Evolutionary conservation across 78 protist genomes (phyloP).

Genomic region (Creolimax fragrantissima): DNA sequence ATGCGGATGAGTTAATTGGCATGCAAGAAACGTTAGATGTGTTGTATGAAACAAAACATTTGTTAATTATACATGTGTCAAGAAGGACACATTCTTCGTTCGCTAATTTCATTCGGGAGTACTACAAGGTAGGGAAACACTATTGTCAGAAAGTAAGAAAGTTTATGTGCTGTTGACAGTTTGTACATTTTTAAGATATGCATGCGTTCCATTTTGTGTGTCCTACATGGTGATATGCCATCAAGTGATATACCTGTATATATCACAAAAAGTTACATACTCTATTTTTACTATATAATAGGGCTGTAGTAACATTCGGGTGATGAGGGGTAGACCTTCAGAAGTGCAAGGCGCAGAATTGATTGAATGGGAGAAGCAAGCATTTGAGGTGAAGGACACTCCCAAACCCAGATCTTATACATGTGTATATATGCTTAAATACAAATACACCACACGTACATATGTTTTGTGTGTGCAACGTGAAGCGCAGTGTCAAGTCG

Average conservation of each 20-base stretch:
- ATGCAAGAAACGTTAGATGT: not conserved
- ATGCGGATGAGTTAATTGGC: not conserved
- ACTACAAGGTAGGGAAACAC: not conserved
- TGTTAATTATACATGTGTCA: not conserved
- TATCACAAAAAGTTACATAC: not conserved
- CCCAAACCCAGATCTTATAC: too few relatives aligned
- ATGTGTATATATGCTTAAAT: too few relatives aligned
- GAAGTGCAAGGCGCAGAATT: not conserved
- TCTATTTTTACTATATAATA: not conserved
- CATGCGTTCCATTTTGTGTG: too few relatives aligned
- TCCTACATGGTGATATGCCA: too few relatives aligned
- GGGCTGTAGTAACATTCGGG: not conserved
- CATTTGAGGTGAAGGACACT: too few relatives aligned
- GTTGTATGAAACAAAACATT: not conserved
- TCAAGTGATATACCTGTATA: too few relatives aligned
- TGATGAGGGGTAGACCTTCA: not conserved
- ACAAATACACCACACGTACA: too few relatives aligned
- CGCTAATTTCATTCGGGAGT: not conserved
- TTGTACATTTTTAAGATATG: too few relatives aligned
- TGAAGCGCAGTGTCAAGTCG: too few relatives aligned
- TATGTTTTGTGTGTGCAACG: too few relatives aligned
- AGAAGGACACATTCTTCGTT: not conserved
- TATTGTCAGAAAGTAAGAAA: too few relatives aligned
- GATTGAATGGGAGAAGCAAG: not conserved
- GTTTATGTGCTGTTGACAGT: too few relatives aligned